Base-by-base conservation (phyloP, 371 early-diverging fungal species). In the Synchytrium microbalum region DNA sequence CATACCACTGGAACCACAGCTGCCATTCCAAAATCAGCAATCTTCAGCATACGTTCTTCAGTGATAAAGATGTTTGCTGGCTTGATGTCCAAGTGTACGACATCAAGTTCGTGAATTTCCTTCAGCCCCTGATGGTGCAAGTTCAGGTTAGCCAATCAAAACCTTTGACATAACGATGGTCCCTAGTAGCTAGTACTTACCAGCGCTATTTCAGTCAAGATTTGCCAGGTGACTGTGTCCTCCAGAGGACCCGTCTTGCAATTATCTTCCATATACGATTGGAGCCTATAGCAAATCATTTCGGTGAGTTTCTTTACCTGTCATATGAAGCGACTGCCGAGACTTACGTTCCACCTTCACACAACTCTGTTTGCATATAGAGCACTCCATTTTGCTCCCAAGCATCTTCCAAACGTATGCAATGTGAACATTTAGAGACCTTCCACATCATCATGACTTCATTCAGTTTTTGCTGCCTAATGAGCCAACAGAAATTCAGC, bases 331-430 rank as follows among this genome's bases (percentile, higher is more conserved):
- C n/a, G 68, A 29, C 28, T 62, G 51, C 67, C 59, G 5, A 74
- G 60, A 55, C 65, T 67, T 78, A 89, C 90, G 76, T 89, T 77
- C 88, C 92, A 55, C 75, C 64, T 19, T 78, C 81, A 73, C 95
- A 95, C 23, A 93, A 79, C 69, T 94, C 95, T 71, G 89, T 84
- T 70, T 93, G 91, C 62, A 98, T 77, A 71, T 87, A 92, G 33
- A 97, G 78, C 66, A 81, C 79, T 1, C 93, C 95, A 38, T 78
- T 76, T 72, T 96, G 94, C 66, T 95, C 95, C 97, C 96, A 98
- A 0, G 95, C 92, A 58, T 79, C 73, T 33, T 82, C 31, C 2
- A 96, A 70, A 55, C 84, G 69, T 38, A 93, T 77, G 63, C 89
- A 84, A 63, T 88, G 79, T 8, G 79, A 78, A 62, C 79, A 75